Evolutionary conservation across 805 yeast genomes (phyloP).

Genomic region (Wickerhamomyces mucosus): DNA sequence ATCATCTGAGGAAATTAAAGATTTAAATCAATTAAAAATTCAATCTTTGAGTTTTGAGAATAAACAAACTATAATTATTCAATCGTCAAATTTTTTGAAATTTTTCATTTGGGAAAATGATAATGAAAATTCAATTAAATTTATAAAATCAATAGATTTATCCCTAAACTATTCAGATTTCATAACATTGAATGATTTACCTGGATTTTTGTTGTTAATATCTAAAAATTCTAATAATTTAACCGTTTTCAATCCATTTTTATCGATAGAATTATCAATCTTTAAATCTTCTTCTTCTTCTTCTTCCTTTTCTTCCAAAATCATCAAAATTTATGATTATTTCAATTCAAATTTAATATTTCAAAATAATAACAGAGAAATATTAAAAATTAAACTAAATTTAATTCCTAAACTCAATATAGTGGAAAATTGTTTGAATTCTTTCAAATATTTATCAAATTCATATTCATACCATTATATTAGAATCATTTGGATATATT

Average conservation of each 20-base stretch:
- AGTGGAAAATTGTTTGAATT: slow-evolving; percentile 35
- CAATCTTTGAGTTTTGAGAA: slow-evolving; percentile 31
- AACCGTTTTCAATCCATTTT: slow-evolving; percentile 45
- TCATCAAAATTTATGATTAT: slow-evolving; percentile 5
- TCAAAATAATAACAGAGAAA: slow-evolving; percentile 3
- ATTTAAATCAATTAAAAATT: slow-evolving; percentile 24
- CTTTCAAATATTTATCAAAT: slow-evolving; percentile 47
- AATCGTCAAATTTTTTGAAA: slow-evolving; percentile 38
- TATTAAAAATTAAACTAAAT: slow-evolving; percentile 24
- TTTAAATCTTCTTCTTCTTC: slow-evolving; percentile 34
- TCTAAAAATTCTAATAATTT: slow-evolving; percentile 24
- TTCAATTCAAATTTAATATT: slow-evolving; percentile 12
- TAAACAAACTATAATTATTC: slow-evolving; percentile 53
- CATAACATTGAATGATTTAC: slow-evolving; percentile 23
- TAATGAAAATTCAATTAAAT: slow-evolving; percentile 20
- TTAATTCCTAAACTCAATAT: slow-evolving; percentile 36
- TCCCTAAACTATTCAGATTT: slow-evolving; percentile 28
- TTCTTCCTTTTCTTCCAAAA: slow-evolving; percentile 9
- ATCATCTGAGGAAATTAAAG: slow-evolving; percentile 23
- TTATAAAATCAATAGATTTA: slow-evolving; percentile 23
- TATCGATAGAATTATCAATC: background rate
- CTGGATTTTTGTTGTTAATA: slow-evolving; percentile 38
- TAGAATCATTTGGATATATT: slow-evolving; percentile 57
- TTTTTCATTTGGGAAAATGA: slow-evolving; percentile 39
- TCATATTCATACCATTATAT: slow-evolving; percentile 45